Base-by-base conservation (phyloP, 176 grass and related monocot species). In the Cenchrus fungigraminus region DNA sequence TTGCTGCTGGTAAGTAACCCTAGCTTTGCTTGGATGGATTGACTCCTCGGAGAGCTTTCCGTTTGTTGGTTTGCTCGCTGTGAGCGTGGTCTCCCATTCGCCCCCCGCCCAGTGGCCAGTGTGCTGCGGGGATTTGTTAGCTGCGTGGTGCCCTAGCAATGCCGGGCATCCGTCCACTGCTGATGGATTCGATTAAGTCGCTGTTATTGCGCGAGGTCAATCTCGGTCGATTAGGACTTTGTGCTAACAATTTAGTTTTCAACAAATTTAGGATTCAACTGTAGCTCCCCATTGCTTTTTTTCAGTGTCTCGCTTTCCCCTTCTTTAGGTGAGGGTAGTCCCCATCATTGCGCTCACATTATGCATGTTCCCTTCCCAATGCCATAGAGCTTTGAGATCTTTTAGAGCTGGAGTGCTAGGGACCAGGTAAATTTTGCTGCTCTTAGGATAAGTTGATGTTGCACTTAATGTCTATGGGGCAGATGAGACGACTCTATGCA, bases 1-100 rank as follows among this genome's bases (percentile, higher is more conserved):
- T 7, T 57, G 12, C 25, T 17, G 8, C 12, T 37, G 59, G 59
- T 75, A 54, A 55, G 82, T 42, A 84, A 76, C 46, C 82, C 72
- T 75, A 84, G 37, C 59, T 60, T 66, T 66, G 49, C 13, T 56
- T 45, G 58, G 13, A 50, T 45, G 59, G 8, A n/a, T 8, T 19
- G 4, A 5, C n/a, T 20, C 25, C n/a, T 1, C 22, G 1, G 22
- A 73, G 25, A 31, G 13, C 6, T 53, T 3, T 10, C 11, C 31
- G 25, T 50, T 16, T 13, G 16, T 4, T 31, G 1, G 25, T 74
- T 73, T 71, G 0, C 37, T 40, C 37, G 37, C 20, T 19, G n/a
- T 9, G 59, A 28, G 55, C 59, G 3, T n/a, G 19, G 56, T 9
- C 53, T 25, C 31, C 29, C 40, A 4, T 14, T 56, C 67, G 37